Conservation (phyloP, 1,139 yeast genomes). For the Entelexis sorbosivorans region DNA sequence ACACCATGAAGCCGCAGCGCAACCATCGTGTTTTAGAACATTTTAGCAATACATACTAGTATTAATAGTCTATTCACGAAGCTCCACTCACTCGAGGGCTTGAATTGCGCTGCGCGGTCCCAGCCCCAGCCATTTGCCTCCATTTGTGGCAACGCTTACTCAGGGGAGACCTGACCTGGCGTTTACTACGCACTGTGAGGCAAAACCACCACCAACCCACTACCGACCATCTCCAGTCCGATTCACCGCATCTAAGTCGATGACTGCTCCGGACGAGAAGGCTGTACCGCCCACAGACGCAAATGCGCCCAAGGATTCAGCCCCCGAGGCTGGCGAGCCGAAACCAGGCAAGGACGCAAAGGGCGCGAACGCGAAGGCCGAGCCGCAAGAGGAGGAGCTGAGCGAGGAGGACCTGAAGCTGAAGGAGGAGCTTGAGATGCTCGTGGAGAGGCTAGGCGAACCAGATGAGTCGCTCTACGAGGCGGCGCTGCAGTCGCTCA, state of each 20-base stretch:
- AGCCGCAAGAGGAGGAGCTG: constrained; percentile 85
- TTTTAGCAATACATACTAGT: too few species aligned
- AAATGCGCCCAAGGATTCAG: constrained; percentile 1
- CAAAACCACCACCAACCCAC: constrained; percentile 2
- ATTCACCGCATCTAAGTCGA: neutral
- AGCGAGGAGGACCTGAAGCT: constrained; percentile 89
- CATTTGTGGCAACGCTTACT: constrained; percentile 2
- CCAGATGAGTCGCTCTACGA: constrained; percentile 43
- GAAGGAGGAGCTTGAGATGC: constrained; percentile 73
- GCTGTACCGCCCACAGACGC: constrained; percentile 9
- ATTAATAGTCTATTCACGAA: too few species aligned
- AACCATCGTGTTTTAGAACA: too few species aligned
- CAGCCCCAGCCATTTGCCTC: neutral
- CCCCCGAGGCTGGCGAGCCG: constrained; percentile 2
- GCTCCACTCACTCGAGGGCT: too few species aligned
- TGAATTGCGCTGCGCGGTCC: neutral
- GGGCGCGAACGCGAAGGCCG: constrained; percentile 48
- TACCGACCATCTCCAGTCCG: neutral
- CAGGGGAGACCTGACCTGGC: neutral
- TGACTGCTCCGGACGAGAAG: constrained; percentile 12
- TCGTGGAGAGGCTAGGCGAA: constrained; percentile 65
- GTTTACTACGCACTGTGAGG: neutral
- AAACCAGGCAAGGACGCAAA: constrained; percentile 20
- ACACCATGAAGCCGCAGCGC: too few species aligned
- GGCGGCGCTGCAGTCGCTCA: constrained; percentile 55